Base-by-base conservation (phyloP, 371 early-diverging fungal genomes). In the Mortierella polycephala region DNA sequence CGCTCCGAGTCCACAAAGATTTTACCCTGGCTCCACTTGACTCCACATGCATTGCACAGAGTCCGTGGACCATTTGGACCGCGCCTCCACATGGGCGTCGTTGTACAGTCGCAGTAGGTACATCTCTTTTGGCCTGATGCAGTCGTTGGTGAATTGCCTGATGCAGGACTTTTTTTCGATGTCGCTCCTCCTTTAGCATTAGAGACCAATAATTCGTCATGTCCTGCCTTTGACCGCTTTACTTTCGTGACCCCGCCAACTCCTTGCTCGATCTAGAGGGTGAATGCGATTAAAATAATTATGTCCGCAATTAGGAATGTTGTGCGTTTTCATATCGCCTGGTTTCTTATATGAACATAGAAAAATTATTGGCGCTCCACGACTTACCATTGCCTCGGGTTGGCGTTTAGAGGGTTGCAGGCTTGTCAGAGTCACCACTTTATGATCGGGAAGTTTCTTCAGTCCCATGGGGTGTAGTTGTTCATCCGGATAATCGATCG, bases 11-110 rank as follows among this genome's bases (percentile, higher is more conserved):
- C 87, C 18, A 77, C 71, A n/a, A 88, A 57, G 37, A 88, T 88
- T 45, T 85, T 83, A 4, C 84, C 86, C 62, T 82, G 81, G 20
- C 72, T 81, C 89, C 89, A 90, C 62, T 85, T 83, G 14, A 89
- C 60, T 20, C 92, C 92, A 60, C 92, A 91, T 10, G 90, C 88
- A 79, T 91, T 91, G 57, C 92, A 91, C 4, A 91, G 71, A 0
- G 90, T 90, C 30, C 87, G 82, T 7, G 92, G 88, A 6, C 92
- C 92, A 69, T 88, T 84, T 11, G 90, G 92, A 13, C 92, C 92
- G 49, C 92, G 85, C 57, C 92, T 82, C 92, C 92, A 91, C 77
- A 88, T 89, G 13, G 92, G 90, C 13, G 92, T 91, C 49, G 87
- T 85, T n/a, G 87, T 84, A 52, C 85, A 84, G 67, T 85, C 83